Percentiles rank a stretch among this genome's conserved stretches.
These are phyloP conservation scores for Sophora flavescens DNA, from an alignment of 306 rosid genomes.

Conservation along the genomic window DNA sequence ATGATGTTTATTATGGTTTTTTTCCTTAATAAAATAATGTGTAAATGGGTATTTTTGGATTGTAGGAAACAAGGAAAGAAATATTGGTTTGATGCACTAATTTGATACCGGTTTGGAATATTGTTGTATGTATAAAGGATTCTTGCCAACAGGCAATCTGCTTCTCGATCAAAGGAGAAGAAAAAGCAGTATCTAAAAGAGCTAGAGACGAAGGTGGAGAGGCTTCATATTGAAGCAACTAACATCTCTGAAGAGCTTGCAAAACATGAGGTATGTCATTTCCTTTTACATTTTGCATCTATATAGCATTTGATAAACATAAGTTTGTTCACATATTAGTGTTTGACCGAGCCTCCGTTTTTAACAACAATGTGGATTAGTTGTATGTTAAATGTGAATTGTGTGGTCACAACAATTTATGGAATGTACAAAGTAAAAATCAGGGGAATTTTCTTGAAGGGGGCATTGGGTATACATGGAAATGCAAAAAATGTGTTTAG, in stretches of 20 bases:
- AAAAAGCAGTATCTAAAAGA: slow-evolving; percentile 82
- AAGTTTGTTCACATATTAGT: slow-evolving; percentile 29
- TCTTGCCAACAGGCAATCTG: slow-evolving; percentile 93
- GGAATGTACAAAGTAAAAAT: no score
- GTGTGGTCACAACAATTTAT: no score
- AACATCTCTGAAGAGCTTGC: slow-evolving; percentile 90
- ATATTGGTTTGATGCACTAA: slow-evolving; percentile 23
- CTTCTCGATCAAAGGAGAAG: slow-evolving; percentile 96
- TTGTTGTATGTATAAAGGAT: slow-evolving; percentile 59
- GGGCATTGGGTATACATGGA: no score
- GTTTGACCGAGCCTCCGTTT: no score
- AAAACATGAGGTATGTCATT: slow-evolving; percentile 69
- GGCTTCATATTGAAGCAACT: slow-evolving; percentile 92
- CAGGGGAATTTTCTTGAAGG: no score
- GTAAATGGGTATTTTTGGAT: background rate
- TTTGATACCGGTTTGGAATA: background rate
- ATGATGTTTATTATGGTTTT: background rate
- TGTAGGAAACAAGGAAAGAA: background rate
- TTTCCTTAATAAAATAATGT: background rate
- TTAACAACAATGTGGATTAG: no score
- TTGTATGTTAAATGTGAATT: no score
- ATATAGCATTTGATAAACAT: slow-evolving; percentile 6
- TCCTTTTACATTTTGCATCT: slow-evolving; percentile 29
- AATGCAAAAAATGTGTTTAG: no score
- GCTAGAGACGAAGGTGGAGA: slow-evolving; percentile 93